These are phyloP conservation scores for Fusarium fujikuroi DNA, from an alignment of 2,329 filamentous ascomycete genomes.

Conservation along the genomic window DNA sequence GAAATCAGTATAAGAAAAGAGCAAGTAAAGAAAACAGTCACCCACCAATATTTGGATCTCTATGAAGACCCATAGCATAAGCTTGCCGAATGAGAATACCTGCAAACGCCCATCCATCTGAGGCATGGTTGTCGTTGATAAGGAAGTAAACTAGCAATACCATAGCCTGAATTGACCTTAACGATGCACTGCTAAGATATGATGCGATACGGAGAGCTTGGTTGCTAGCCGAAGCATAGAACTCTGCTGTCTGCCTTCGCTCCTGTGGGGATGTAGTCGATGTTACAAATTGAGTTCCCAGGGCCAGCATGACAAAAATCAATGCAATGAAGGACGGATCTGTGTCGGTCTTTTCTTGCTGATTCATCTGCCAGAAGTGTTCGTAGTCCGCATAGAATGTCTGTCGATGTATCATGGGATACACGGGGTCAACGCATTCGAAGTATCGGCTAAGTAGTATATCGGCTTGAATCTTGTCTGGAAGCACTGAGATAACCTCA, in stretches of 20 bases:
- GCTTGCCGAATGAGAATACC: conserved; percentile 81
- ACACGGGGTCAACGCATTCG: conserved; percentile 80
- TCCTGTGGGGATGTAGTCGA: conserved; percentile 66
- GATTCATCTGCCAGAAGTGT: conserved; percentile 75
- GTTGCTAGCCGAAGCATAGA: conserved; percentile 83
- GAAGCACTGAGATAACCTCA: conserved; percentile 80
- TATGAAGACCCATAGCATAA: conserved; percentile 83
- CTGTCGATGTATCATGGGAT: conserved; percentile 81
- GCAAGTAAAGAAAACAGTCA: not conserved
- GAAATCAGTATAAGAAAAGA: conserved; percentile 35
- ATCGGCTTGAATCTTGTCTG: conserved; percentile 80
- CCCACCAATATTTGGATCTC: conserved; percentile 78
- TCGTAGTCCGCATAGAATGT: conserved; percentile 83
- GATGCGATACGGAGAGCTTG: conserved; percentile 80
- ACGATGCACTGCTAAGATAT: conserved; percentile 78
- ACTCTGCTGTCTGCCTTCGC: conserved; percentile 80
- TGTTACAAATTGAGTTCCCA: conserved; percentile 81
- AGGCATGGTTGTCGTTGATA: conserved; percentile 87
- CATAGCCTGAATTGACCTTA: conserved; percentile 82
- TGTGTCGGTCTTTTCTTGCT: conserved; percentile 65
- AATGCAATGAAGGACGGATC: conserved; percentile 78
- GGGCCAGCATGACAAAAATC: conserved; percentile 79
- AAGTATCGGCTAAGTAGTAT: conserved; percentile 73
- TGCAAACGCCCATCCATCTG: conserved; percentile 84
- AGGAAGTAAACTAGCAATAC: conserved; percentile 83